Evolutionary conservation across 805 yeast species (phyloP).

Genomic region (Monosporozyma solicola): DNA sequence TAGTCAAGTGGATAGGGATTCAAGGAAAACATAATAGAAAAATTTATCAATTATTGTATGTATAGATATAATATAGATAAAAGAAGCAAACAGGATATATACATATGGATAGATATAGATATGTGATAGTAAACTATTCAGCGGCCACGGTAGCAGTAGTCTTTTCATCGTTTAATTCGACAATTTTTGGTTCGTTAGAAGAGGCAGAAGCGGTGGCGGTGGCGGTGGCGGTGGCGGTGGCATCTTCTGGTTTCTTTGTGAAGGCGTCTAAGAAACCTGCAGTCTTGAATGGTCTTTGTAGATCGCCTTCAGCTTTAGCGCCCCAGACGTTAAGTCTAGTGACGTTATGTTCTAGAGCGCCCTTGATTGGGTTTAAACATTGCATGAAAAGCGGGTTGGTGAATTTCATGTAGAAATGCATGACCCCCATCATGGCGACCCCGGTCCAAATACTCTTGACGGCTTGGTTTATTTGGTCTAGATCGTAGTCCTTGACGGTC

Average conservation of each 20-base stretch:
- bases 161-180: conserved; percentile 5
- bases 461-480: conserved; percentile 70
- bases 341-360: conserved; percentile 80
- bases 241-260: neutral
- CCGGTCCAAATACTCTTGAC: conserved; percentile 81
- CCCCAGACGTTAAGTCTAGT: conserved; percentile 87
- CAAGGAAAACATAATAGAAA: neutral
- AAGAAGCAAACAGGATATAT: too few relatives aligned
- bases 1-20: too few relatives aligned
- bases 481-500: conserved; percentile 89
- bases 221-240: neutral
- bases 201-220: neutral
- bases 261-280: conserved; percentile 63
- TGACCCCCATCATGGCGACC: conserved; percentile 94
- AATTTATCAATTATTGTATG: neutral
- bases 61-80: too few relatives aligned
- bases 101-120: neutral
- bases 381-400: conserved; percentile 96
- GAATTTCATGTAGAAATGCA: conserved; percentile 96
- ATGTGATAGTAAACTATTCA: neutral
- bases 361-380: conserved; percentile 79
- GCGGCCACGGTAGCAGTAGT: conserved; percentile 2
- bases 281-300: conserved; percentile 94
- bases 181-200: conserved; percentile 7
- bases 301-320: conserved; percentile 73